Base-by-base conservation (phyloP, 176 grass and related monocot species). In the Leersia perrieri region DNA sequence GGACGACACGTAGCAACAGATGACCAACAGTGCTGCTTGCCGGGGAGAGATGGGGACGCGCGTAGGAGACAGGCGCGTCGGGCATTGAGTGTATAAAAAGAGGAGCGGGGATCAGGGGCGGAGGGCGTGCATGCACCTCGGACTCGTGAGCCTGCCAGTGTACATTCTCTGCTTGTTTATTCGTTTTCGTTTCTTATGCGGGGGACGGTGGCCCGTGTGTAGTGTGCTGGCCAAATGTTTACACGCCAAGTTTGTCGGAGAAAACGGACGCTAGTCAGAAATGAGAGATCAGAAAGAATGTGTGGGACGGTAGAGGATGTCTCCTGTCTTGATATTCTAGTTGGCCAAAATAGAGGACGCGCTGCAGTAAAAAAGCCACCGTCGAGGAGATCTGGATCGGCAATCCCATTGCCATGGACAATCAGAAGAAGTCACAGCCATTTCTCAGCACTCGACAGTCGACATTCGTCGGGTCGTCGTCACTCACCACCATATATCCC, bases 91-190 rank as follows among this genome's bases (percentile, higher is more conserved):
- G 25, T 5, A 28, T 83, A 72, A 2, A 63, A 57, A 74, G 66
- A 11, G 78, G 25, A 14, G 20, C 18, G 45, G 18, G 16, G 1
- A 18, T 49, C 45, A 49, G 14, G 45, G 2, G 3, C 7, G 67
- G 47, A 28, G n/a, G 7, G 45, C 45, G 53, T 42, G 16, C 45
- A 51, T 51, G 49, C 40, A 45, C 74, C 74, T 88, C 45, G 80
- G 60, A 66, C 69, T 73, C 27, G 28, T 68, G 74, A 79, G 74
- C 86, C 74, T 7, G 60, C 86, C 80, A 68, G 68, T 55, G 23
- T 29, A 88, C 67, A 66, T 73, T 63, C 79, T 6, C 15, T 33
- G 22, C 33, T 82, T 68, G 33, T 88, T 88, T 88, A 79, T 79
- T 66, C 40, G 0, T 8, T n/a, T n/a, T 18, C 60, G 4, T 22